Conservation (phyloP, 2,329 filamentous ascomycete species). For the Pyricularia grisea region DNA sequence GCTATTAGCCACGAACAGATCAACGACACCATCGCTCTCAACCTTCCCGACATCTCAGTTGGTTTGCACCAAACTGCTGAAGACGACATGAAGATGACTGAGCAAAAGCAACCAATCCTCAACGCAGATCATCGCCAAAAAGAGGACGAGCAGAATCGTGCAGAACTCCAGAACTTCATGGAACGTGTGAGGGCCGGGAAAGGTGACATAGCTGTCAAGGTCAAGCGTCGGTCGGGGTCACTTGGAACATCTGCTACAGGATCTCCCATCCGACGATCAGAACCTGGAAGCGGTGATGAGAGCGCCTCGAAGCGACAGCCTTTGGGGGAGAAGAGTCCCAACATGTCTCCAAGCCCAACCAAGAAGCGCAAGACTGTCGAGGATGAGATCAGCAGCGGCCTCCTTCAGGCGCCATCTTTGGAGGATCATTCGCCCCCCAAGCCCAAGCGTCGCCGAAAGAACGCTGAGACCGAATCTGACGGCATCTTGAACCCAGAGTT, state of each 20-base stretch:
- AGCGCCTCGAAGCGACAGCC: slow-evolving; percentile 15
- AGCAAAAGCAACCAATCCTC: neutral
- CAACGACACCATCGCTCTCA: slow-evolving; percentile 9
- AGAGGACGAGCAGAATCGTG: slow-evolving; percentile 13
- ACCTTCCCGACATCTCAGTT: slow-evolving; percentile 8
- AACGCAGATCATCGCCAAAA: neutral
- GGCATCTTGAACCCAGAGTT: slow-evolving; percentile 17
- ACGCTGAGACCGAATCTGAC: slow-evolving; percentile 17
- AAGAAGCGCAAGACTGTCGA: slow-evolving; percentile 27
- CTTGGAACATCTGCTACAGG: slow-evolving; percentile 17
- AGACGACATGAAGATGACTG: neutral
- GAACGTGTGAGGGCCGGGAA: slow-evolving; percentile 20
- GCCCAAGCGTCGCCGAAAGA: slow-evolving; percentile 20
- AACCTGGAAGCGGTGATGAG: slow-evolving; percentile 7
- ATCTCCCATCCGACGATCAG: slow-evolving; percentile 17
- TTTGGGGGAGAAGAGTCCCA: slow-evolving; percentile 23
- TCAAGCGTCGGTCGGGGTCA: slow-evolving; percentile 18
- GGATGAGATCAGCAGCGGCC: slow-evolving; percentile 10
- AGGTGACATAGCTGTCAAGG: neutral
- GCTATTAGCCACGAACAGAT: slow-evolving; percentile 2
- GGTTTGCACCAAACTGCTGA: neutral
- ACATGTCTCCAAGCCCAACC: slow-evolving; percentile 25
- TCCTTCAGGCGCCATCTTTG: slow-evolving; percentile 15
- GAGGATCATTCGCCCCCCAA: slow-evolving; percentile 16
- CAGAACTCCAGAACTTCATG: slow-evolving; percentile 24